These are phyloP conservation scores for Pythium coloratum DNA, from an alignment of 352 stramenopile genomes.

Conservation along the genomic window DNA sequence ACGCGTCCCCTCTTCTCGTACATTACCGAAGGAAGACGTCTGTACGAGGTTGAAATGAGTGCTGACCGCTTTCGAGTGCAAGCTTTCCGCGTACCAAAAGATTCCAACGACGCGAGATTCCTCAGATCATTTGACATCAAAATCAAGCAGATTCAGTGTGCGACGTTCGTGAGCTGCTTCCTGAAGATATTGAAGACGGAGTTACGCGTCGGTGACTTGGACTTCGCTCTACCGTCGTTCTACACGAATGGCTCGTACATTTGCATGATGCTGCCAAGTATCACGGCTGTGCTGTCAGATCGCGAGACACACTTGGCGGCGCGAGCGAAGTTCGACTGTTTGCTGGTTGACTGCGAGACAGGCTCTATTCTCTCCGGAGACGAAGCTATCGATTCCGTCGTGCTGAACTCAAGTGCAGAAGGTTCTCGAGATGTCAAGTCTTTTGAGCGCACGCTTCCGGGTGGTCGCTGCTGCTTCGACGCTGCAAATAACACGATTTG, in stretches of 20 bases:
- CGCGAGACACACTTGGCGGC: slow-evolving; percentile 2
- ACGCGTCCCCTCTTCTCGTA: slow-evolving; percentile 39
- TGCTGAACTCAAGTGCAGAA: neutral
- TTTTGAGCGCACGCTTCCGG: slow-evolving; percentile 29
- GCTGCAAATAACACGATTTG: slow-evolving; percentile 32
- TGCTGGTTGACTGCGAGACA: slow-evolving; percentile 55
- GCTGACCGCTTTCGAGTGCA: slow-evolving; percentile 38
- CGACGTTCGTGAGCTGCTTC: slow-evolving; percentile 37
- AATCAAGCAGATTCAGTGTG: slow-evolving; percentile 39
- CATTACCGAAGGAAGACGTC: slow-evolving; percentile 44
- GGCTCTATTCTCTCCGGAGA: slow-evolving; percentile 21
- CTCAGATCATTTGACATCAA: slow-evolving; percentile 36
- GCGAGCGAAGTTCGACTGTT: slow-evolving; percentile 31
- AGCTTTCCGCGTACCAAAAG: slow-evolving; percentile 32
- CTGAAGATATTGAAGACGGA: slow-evolving; percentile 38
- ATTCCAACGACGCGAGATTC: neutral
- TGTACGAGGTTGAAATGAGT: slow-evolving; percentile 57
- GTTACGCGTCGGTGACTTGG: slow-evolving; percentile 23
- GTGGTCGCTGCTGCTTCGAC: slow-evolving; percentile 47
- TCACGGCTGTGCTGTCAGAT: slow-evolving; percentile 9
- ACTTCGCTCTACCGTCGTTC: slow-evolving; percentile 33
- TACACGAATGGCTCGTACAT: slow-evolving; percentile 43
- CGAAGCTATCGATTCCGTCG: neutral
- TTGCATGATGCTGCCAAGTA: slow-evolving; percentile 32
- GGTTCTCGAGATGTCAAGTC: slow-evolving; percentile 19